Percentiles rank a stretch among this genome's conserved stretches.
Evolutionary conservation across 139 green algal species (phyloP).

Genomic region (Chlamydomonas urium): DNA sequence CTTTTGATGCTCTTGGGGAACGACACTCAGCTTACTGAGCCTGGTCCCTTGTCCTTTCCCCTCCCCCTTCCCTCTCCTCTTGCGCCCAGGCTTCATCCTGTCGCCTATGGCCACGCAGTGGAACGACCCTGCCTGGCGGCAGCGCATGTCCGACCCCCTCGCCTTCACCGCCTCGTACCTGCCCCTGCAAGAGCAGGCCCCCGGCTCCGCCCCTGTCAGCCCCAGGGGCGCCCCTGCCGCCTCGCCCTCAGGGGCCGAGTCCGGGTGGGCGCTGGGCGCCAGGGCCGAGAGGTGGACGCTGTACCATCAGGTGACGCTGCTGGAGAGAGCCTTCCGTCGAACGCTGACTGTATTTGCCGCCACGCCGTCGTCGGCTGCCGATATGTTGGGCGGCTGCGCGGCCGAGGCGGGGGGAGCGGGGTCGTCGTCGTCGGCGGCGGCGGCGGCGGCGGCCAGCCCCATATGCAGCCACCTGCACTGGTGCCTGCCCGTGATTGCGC

Average conservation of each 20-base stretch:
- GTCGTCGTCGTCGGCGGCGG: not conserved
- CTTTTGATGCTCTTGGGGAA: too few species aligned
- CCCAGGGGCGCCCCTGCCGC: too few species aligned
- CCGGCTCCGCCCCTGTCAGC: too few species aligned
- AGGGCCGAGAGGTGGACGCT: slow-evolving; percentile 50
- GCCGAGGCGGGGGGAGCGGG: not conserved
- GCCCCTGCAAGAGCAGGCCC: slow-evolving; percentile 12
- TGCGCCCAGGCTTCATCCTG: slow-evolving; percentile 54
- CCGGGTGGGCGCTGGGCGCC: too few species aligned
- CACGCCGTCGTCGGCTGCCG: slow-evolving; percentile 10
- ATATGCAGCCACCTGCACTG: slow-evolving; percentile 41
- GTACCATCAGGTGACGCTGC: slow-evolving; percentile 68
- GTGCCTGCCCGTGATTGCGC: slow-evolving; percentile 34
- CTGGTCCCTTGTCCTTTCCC: too few species aligned
- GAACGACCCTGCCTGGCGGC: slow-evolving; percentile 38
- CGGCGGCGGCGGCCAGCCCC: slow-evolving; percentile 2
- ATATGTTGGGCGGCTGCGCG: not conserved
- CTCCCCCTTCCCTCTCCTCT: too few species aligned
- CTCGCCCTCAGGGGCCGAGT: too few species aligned
- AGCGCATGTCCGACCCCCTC: slow-evolving; percentile 24
- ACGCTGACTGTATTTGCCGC: slow-evolving; percentile 13
- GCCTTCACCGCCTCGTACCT: slow-evolving; percentile 23
- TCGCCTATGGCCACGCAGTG: slow-evolving; percentile 49
- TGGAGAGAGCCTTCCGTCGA: slow-evolving; percentile 55
- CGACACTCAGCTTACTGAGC: too few species aligned